Base-by-base conservation (phyloP, 257 asterid species). In the Striga asiatica region DNA sequence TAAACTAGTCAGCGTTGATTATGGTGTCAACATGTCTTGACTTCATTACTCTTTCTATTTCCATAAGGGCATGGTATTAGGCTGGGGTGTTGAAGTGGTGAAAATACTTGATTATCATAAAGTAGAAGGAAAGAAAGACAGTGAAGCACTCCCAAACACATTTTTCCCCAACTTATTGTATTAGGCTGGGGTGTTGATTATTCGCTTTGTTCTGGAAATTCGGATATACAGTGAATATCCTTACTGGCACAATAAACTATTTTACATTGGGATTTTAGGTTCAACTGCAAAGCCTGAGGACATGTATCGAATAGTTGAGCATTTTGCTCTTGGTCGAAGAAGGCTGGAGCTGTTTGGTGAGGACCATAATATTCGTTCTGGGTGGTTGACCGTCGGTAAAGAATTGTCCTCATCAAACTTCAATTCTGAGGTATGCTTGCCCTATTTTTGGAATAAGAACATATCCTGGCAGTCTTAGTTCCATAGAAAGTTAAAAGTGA, bases 291-390 rank as follows among this genome's bases (percentile, higher is more conserved):
- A 92, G 75, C 99, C 99, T 38, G 99, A 88, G 78, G 97, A 92
- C 68, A 88, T 88, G 97, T 81, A 92, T 63, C 78, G 95, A n/a
- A 92, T 92, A 72, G 54, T 92, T 43, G 99, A 92, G 76, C 99
- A 92, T 76, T 92, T 92, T 79, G 94, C 97, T 21, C 97, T 92
- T 66, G 99, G 99, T 31, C 82, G 95, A 62, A 82, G 99, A 75
- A 76, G 99, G 79, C 93, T 92, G 60, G 99, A 92, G 80, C 94
- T 92, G 70, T 92, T 92, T 60, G 99, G 99, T 66, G 97, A 77
- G 71, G 99, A 92, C 75, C 97, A 88, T 69, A 92, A 92, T 61
- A 92, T 92, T 66, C 91, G 99, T 54, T 46, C 95, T 41, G 99
- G 99, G 70, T 92, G 99, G 99, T 77, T 92, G 78, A 92, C 99